Conservation (phyloP, 768 basidiomycete genomes). For the Omphalotus guepiniiformis region DNA sequence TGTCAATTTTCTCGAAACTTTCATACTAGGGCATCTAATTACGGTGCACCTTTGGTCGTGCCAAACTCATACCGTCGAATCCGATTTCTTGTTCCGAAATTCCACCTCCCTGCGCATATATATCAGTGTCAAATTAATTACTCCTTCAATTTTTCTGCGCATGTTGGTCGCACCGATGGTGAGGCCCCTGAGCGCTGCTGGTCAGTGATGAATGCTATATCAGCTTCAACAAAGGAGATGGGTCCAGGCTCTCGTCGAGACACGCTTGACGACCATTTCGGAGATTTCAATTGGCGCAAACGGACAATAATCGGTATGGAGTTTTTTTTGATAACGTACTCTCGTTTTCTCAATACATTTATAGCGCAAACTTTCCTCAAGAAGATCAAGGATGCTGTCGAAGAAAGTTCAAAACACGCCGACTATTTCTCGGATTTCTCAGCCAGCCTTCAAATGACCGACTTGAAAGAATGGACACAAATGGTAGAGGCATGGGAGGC, state of each 20-base stretch:
- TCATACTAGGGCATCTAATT: background rate
- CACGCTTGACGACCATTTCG: conserved; percentile 10
- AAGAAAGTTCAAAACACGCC: background rate
- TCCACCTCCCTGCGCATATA: background rate
- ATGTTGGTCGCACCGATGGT: background rate
- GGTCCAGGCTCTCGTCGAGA: conserved; percentile 10
- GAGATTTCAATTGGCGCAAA: conserved; percentile 10
- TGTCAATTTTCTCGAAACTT: background rate
- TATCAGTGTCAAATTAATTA: background rate
- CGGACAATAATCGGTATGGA: conserved; percentile 5
- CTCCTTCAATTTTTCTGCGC: background rate
- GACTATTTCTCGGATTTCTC: background rate
- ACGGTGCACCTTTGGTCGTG: background rate
- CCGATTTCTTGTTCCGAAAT: conserved; percentile 9
- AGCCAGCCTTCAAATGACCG: background rate
- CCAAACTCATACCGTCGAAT: background rate
- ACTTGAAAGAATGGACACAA: conserved; percentile 11
- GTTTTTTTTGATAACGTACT: too few species aligned
- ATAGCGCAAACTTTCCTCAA: background rate
- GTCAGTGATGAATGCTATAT: background rate
- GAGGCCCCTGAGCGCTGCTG: conserved; percentile 1
- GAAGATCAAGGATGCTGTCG: background rate
- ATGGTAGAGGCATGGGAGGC: conserved; percentile 13
- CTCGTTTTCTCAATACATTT: background rate
- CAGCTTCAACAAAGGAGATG: conserved; percentile 9